Base-by-base conservation (phyloP, 2,329 filamentous ascomycete genomes). In the Sclerotinia borealis region DNA sequence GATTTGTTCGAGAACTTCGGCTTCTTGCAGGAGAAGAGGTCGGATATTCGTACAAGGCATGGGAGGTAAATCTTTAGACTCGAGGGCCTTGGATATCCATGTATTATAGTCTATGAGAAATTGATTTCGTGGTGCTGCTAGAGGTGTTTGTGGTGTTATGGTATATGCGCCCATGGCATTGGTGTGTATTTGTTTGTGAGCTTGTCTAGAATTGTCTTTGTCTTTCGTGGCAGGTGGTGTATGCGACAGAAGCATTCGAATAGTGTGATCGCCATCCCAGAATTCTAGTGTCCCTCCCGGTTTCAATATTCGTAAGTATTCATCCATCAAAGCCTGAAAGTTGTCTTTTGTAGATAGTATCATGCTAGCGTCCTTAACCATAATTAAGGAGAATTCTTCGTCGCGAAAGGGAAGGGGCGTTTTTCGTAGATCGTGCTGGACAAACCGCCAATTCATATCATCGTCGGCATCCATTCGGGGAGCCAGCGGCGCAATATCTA, bases 221-320 rank as follows among this genome's bases (percentile, higher is more conserved):
- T 69, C 66, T 2, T 58, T 65, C 64, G 79, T 79, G 29, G 81
- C 78, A 68, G 81, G 76, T 61, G 83, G 79, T 17, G 82, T 83
- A 73, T 95, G 91, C 3, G 91, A 91, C 58, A 91, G 81, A 34
- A 98, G 81, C 75, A 92, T 93, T 69, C 93, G 89, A 67, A 96
- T 85, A 15, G 88, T 84, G 73, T 92, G 86, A 76, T 97, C 93
- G 6, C 89, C 89, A 68, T 96, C 93, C 93, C 93, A 97, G 19
- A 96, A 81, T 74, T 97, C 93, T 31, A 97, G 72, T 2, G 86
- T 85, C 5, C 93, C 93, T 19, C 91, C 92, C 0, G 90, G 87
- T 68, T 83, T 86, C 41, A 96, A 79, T 15, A 96, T 77, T 22
- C 93, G 89, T 51, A 93, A 78, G 66, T 87, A 89, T 73, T 97